Percentiles rank a stretch among this genome's conserved stretches.
Conservation (phyloP, 176 grass and related monocot species). For the Chrysopogon serrulatus region DNA sequence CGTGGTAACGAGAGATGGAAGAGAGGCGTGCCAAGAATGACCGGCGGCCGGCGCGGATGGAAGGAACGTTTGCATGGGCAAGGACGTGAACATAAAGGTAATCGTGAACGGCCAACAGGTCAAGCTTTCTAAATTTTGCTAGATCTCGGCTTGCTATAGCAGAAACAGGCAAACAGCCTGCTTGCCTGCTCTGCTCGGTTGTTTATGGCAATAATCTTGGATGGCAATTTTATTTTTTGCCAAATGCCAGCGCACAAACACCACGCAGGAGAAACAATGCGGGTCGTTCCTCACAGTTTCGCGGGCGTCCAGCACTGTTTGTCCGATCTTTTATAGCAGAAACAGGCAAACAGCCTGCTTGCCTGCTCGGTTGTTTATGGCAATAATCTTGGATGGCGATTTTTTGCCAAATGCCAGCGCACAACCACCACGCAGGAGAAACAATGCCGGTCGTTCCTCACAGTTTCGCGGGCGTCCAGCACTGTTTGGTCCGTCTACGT, state of each 20-base stretch:
- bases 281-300: background rate
- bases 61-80: background rate
- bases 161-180: background rate
- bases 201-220: background rate
- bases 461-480: background rate
- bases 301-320: background rate
- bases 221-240: background rate
- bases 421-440: background rate
- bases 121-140: constrained; percentile 18
- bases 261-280: background rate
- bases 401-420: background rate
- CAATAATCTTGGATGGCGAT: too few species aligned
- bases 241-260: background rate
- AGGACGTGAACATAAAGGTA: background rate
- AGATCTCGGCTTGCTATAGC: background rate
- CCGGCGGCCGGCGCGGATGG: background rate
- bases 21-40: background rate
- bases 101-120: background rate
- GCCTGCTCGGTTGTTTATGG: background rate
- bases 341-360: constrained; percentile 4
- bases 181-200: background rate
- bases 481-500: background rate
- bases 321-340: background rate
- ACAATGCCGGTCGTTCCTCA: background rate
- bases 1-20: background rate